Percentiles rank a stretch among this genome's conserved stretches.
phyloP scores from a whole-genome alignment of 164 flowering plant genomes.

The Vitis labrusca region DNA sequence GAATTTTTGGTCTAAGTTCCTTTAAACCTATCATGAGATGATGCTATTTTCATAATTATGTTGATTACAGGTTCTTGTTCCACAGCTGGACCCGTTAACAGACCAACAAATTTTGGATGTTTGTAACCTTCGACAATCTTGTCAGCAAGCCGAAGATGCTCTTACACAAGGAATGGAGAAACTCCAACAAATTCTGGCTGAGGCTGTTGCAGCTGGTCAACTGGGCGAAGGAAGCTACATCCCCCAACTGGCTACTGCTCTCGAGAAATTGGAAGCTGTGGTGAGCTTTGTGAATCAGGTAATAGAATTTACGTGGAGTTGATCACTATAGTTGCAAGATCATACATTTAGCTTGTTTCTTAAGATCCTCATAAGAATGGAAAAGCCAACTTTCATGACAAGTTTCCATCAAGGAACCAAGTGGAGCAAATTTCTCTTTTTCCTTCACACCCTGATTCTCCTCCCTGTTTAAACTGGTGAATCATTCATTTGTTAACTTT shows the following conservation, averaged over 20 bases:
- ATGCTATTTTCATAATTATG: conserved; percentile 5
- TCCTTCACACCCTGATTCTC: too few species aligned
- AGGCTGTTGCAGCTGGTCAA: conserved; percentile 53
- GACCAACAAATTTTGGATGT: conserved; percentile 61
- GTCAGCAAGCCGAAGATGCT: conserved; percentile 98
- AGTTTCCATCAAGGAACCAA: too few species aligned
- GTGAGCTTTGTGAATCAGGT: conserved; percentile 81
- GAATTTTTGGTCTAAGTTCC: too few species aligned
- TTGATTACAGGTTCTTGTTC: conserved; percentile 65
- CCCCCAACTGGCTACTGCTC: conserved; percentile 59
- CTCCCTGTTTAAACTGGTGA: too few species aligned
- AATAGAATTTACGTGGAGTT: neutral
- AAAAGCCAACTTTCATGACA: too few species aligned
- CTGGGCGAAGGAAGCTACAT: conserved; percentile 54
- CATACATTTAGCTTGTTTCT: too few species aligned
- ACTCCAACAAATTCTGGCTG: conserved; percentile 67
- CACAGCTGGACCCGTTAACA: conserved; percentile 67
- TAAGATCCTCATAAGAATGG: too few species aligned
- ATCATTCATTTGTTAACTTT: too few species aligned
- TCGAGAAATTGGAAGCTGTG: conserved; percentile 72
- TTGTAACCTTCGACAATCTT: conserved; percentile 61
- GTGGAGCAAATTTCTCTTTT: too few species aligned
- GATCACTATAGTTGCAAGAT: too few species aligned
- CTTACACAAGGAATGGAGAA: conserved; percentile 92
- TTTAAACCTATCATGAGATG: neutral